Conservation (phyloP, 257 asterid genomes). For the Paulownia fortunei region DNA sequence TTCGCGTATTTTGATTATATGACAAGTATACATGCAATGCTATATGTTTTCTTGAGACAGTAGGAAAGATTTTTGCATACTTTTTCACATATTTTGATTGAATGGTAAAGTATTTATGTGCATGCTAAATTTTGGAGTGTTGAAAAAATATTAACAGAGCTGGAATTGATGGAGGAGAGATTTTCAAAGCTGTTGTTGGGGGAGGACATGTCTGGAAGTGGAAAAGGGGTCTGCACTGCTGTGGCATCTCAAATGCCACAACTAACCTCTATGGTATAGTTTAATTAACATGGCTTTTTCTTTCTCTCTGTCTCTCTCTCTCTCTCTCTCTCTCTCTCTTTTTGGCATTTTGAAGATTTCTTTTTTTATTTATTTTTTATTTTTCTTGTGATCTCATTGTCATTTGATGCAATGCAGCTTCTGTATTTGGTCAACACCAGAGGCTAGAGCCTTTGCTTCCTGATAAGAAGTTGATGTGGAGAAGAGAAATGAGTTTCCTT, state of each 20-base stretch:
- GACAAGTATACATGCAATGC: not conserved
- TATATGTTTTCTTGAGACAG: not conserved
- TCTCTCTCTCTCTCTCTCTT: too few relatives aligned
- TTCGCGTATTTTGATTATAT: not conserved
- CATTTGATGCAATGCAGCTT: conserved; percentile 57
- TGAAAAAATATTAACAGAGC: conserved; percentile 50
- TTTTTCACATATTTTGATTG: not conserved
- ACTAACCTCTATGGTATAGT: conserved; percentile 95
- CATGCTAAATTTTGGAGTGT: not conserved
- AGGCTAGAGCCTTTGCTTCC: conserved; percentile 72
- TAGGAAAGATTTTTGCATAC: not conserved
- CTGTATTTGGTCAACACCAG: conserved; percentile 81
- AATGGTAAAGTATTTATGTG: not conserved
- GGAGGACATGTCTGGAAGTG: conserved; percentile 96
- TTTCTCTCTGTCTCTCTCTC: too few relatives aligned
- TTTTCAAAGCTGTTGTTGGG: conserved; percentile 84
- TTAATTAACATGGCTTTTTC: conserved; percentile 17
- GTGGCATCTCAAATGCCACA: conserved; percentile 83
- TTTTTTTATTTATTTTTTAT: too few relatives aligned
- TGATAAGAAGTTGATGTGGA: conserved; percentile 83
- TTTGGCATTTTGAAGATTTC: not conserved
- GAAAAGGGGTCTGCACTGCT: conserved; percentile 83
- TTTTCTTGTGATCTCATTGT: too few relatives aligned
- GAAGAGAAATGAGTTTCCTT: conserved; percentile 84
- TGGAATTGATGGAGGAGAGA: conserved; percentile 92